Evolutionary conservation across 371 early-diverging fungal genomes (phyloP).

Genomic region (Thermomucor indicae-seudaticae): DNA sequence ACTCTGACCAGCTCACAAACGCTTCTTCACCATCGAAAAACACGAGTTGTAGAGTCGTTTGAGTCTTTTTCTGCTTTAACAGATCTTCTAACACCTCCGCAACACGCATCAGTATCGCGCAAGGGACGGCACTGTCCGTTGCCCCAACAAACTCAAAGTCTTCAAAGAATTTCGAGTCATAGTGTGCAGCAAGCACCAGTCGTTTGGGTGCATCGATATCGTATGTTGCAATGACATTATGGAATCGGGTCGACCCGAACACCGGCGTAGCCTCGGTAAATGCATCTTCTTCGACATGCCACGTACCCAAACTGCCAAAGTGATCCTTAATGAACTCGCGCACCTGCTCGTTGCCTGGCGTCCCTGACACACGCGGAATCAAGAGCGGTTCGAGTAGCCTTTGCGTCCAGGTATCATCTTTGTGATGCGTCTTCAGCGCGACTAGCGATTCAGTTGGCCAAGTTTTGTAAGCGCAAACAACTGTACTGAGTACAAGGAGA

Average conservation of each 20-base stretch:
- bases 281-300: constrained; percentile 78
- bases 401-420: not conserved
- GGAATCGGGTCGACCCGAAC: constrained; percentile 72
- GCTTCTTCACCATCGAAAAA: constrained; percentile 99
- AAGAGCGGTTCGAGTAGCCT: constrained; percentile 47
- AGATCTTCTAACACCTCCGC: constrained; percentile 46
- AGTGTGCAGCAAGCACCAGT: constrained; percentile 90
- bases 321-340: constrained; percentile 63
- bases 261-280: constrained; percentile 74
- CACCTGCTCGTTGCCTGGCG: constrained; percentile 64
- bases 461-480: too few species aligned
- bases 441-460: too few species aligned
- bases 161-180: constrained; percentile 78
- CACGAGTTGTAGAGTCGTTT: constrained; percentile 78
- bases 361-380: constrained; percentile 74
- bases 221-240: constrained; percentile 87
- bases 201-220: constrained; percentile 65
- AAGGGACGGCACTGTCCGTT: constrained; percentile 80
- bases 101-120: constrained; percentile 86
- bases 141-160: constrained; percentile 73
- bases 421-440: not conserved
- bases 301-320: constrained; percentile 60
- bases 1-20: constrained; percentile 68
- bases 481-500: too few species aligned
- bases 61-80: constrained; percentile 11